Evolutionary conservation across 805 yeast genomes (phyloP), one percentile per base, ranked within the genome.

Genomic region (Schizosaccharomyces pombe): DNA sequence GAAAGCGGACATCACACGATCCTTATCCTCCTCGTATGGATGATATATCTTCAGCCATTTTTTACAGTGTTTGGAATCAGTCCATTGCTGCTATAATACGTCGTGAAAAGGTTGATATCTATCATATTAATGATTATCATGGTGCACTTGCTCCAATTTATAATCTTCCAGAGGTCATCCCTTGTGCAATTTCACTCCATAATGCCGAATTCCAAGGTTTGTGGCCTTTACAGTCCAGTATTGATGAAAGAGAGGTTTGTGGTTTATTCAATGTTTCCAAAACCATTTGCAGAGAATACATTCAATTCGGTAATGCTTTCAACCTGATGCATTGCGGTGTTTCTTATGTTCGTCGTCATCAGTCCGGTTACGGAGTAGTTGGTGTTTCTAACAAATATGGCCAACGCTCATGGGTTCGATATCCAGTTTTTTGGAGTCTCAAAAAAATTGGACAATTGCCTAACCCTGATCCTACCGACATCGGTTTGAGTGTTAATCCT

Each of bases 111-210:
- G 22, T 26, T 22, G 54, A 52, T 22, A 16, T 52, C 28, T 52
- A 52, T 34, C 54, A 52, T 52, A 52, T 52, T 6, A 52, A 52
- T 39, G 54, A 52, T 24, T 52, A 52, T 26, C 54, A 52, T n/a
- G 47, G 54, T 5, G 54, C 54, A 14, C 29, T 52, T 12, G 54
- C 54, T 5, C 54, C 54, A 22, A 14, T 52, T 12, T 52, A 52
- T 31, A 31, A 30, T 19, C 54, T 52, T 26, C 54, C 54, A 1
- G n/a, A 8, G n/a, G 43, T 32, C 9, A 33, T 52, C 2, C 54
- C 54, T 3, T 33, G 40, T 33, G 40, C 47, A 4, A 19, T 52
- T 12, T 52, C 54, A 6, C 26, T 52, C 6, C 54, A 33, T 33
- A 52, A 52, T 26, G 40, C 54, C 2, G 54, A 52, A 24, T 52